These are phyloP conservation scores for Kodamaea arcana DNA, from an alignment of 1,139 yeast species.

Conservation along the genomic window DNA sequence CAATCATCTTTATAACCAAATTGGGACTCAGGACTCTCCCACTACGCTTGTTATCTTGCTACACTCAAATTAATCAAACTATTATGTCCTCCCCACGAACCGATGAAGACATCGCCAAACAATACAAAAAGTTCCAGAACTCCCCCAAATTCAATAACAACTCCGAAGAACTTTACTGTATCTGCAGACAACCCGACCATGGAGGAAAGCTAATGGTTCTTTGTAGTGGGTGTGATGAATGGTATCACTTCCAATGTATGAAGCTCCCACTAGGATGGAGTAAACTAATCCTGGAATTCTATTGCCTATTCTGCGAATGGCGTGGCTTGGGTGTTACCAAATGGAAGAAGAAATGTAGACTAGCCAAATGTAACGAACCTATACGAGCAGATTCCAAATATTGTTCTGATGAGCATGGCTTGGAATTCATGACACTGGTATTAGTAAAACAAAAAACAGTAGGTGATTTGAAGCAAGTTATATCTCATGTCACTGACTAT, in stretches of 20 bases:
- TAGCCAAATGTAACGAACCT: conserved; percentile 57
- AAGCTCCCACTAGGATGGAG: conserved; percentile 51
- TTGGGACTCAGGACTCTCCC: too few relatives aligned
- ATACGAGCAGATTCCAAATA: conserved; percentile 58
- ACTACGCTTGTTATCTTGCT: too few relatives aligned
- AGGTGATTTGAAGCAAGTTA: conserved; percentile 11
- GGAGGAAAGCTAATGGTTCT: conserved; percentile 83
- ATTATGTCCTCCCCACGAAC: background rate
- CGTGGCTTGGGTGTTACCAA: conserved; percentile 40
- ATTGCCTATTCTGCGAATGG: conserved; percentile 71
- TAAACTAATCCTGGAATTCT: conserved; percentile 59
- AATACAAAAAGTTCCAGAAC: conserved; percentile 38
- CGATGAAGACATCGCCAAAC: conserved; percentile 40
- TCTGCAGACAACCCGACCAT: conserved; percentile 74
- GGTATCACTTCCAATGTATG: conserved; percentile 88
- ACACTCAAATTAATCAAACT: too few relatives aligned
- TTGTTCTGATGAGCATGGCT: conserved; percentile 73
- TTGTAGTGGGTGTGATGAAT: conserved; percentile 93
- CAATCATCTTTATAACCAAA: background rate
- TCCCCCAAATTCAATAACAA: conserved; percentile 45
- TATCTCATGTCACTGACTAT: conserved; percentile 17
- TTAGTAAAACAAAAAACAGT: conserved; percentile 6
- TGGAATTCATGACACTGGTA: conserved; percentile 40
- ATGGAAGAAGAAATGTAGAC: conserved; percentile 78
- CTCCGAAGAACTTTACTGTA: conserved; percentile 69